Evolutionary conservation across 345 rosid genomes (phyloP).

Genomic region (Syzygium oleosum): DNA sequence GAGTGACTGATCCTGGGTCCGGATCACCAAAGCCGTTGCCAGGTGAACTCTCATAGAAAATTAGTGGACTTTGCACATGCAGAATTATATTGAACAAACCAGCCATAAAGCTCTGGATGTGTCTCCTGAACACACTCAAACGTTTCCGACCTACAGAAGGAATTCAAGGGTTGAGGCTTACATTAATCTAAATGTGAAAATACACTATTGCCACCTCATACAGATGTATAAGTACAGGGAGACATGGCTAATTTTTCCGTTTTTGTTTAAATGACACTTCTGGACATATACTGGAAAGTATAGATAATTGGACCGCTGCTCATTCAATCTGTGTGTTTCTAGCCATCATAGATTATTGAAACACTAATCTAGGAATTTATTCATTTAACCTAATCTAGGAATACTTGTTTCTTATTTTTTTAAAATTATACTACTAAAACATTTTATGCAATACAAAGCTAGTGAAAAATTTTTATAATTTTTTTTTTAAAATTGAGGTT

Average conservation of each 20-base stretch:
- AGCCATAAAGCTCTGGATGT: slow-evolving; percentile 55
- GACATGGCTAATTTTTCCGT: neutral
- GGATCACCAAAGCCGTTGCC: slow-evolving; percentile 26
- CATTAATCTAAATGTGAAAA: neutral
- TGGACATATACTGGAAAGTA: neutral
- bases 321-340: neutral
- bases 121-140: slow-evolving; percentile 49
- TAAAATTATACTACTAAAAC: too few species aligned
- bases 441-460: too few species aligned
- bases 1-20: slow-evolving; percentile 80
- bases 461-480: too few species aligned
- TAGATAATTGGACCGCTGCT: neutral
- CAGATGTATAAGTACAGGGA: neutral
- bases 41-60: slow-evolving; percentile 29
- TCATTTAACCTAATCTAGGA: too few species aligned
- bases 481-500: too few species aligned
- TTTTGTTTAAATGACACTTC: neutral
- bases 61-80: slow-evolving; percentile 68
- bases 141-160: slow-evolving; percentile 54
- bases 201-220: neutral
- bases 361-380: too few species aligned
- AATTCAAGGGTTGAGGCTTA: neutral
- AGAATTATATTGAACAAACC: slow-evolving; percentile 63
- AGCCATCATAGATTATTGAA: neutral
- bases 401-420: too few species aligned